Percentiles rank a stretch among this genome's conserved stretches.
Evolutionary conservation across 768 basidiomycete species (phyloP).

Genomic region (Auricularia auricula-judae): DNA sequence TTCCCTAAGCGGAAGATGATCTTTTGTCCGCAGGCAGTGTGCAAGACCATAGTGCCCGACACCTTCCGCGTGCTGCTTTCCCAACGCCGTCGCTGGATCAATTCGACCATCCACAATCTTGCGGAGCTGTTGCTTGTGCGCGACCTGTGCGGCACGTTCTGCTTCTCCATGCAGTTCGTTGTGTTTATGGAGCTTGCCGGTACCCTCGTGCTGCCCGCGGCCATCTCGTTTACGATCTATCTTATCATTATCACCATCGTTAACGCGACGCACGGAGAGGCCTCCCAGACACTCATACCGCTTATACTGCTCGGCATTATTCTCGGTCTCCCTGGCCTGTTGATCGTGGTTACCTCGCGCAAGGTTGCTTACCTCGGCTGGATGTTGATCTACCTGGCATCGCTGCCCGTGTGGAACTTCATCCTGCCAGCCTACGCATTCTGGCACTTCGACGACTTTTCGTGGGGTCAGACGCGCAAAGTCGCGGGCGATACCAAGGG

Average conservation of each 20-base stretch:
- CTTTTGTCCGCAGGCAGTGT: slow-evolving; percentile 97
- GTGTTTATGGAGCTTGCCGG: slow-evolving; percentile 97
- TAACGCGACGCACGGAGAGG: slow-evolving; percentile 39
- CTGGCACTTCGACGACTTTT: slow-evolving; percentile 99
- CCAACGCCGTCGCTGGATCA: slow-evolving; percentile 98
- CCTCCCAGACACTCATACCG: slow-evolving; percentile 40
- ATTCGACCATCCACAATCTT: slow-evolving; percentile 96
- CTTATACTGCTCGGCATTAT: slow-evolving; percentile 89
- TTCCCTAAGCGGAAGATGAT: slow-evolving; percentile 99
- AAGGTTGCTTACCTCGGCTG: slow-evolving; percentile 92
- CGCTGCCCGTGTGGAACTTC: slow-evolving; percentile 95
- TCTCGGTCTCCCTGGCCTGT: slow-evolving; percentile 87
- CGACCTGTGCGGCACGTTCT: slow-evolving; percentile 99
- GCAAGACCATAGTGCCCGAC: slow-evolving; percentile 97
- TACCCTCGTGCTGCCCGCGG: slow-evolving; percentile 92
- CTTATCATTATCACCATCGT: slow-evolving; percentile 83
- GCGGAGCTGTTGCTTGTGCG: slow-evolving; percentile 91
- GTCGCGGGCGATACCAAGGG: slow-evolving; percentile 59
- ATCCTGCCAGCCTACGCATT: slow-evolving; percentile 92
- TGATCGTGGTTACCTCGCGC: slow-evolving; percentile 92
- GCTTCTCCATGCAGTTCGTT: slow-evolving; percentile 99
- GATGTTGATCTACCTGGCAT: slow-evolving; percentile 91
- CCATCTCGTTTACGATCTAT: slow-evolving; percentile 94
- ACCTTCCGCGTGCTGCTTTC: slow-evolving; percentile 89
- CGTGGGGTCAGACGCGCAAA: slow-evolving; percentile 91